Conservation (phyloP, 371 early-diverging fungal genomes). For the Rhizopus delemar region DNA sequence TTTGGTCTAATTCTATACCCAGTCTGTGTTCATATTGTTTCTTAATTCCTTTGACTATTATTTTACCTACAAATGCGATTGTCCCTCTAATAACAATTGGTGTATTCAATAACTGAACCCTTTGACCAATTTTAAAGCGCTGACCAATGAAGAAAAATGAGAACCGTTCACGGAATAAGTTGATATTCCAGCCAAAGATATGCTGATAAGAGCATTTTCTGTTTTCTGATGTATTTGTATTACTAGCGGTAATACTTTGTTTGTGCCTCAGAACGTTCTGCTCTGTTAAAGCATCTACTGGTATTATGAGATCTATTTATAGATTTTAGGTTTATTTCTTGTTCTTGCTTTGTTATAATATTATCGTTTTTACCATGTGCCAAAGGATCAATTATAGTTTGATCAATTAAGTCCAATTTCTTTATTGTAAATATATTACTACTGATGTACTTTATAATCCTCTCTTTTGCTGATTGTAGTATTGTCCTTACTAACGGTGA, state of each 20-base stretch:
- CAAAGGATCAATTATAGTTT: conserved; percentile 19
- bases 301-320: conserved; percentile 16
- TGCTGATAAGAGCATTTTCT: neutral
- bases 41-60: neutral
- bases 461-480: conserved; percentile 24
- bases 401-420: conserved; percentile 26
- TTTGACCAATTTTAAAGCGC: conserved; percentile 25
- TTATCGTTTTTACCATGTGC: conserved; percentile 26
- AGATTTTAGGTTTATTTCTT: neutral
- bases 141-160: conserved; percentile 15
- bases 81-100: conserved; percentile 33
- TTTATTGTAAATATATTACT: conserved; percentile 19
- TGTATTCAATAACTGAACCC: conserved; percentile 23
- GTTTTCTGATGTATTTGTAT: conserved; percentile 1
- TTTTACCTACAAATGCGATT: conserved; percentile 24
- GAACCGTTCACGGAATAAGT: conserved; percentile 10
- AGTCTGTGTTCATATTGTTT: conserved; percentile 11
- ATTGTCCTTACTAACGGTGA: conserved; percentile 21
- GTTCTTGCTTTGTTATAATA: too few relatives aligned
- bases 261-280: neutral
- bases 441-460: conserved; percentile 22
- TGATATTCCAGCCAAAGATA: conserved; percentile 8
- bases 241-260: neutral
- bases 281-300: conserved; percentile 4
- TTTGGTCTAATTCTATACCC: conserved; percentile 31